Base-by-base conservation (phyloP, 2,329 filamentous ascomycete species). In the Alternaria sp. region DNA sequence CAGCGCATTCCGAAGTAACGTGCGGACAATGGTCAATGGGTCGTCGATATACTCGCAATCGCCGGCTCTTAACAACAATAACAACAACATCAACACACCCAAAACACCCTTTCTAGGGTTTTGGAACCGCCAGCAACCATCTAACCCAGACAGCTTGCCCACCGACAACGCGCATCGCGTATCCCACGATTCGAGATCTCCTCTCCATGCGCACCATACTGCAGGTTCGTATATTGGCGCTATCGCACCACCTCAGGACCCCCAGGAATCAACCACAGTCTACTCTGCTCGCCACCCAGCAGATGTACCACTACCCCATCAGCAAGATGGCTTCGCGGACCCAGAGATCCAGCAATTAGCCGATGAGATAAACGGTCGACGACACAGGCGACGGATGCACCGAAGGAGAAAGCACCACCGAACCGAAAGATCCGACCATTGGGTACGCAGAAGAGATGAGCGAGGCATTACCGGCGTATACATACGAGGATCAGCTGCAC, bases 261-360 rank as follows among this genome's bases (percentile, higher is more conserved):
- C 67, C 2, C 60, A 58, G 34, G 59, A 69, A 24, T 67, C 72
- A 24, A 31, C 64, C 28, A 61, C 61, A 21, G 54, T 68, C n/a
- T 70, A 74, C 56, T 40, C 37, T 40, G 60, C 60, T 42, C 65
- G 73, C 11, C 74, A 76, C 60, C 73, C 73, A 13, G 74, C 72
- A 44, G 72, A 76, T 54, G 70, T 74, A 17, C 68, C 60, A 33
- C 61, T 75, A 24, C 62, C 63, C 37, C 31, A 33, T 8, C 59
- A 56, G 33, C 53, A 56, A 63, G 79, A 80, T 59, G 69, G 77
- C 17, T 79, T 79, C 11, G 75, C 80, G 3, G 82, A 85, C 63
- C 81, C 82, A 14, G 83, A 82, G 24, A 82, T 83, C 57, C 72
- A 80, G 60, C 80, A 82, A 56, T 70, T 86, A 2, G 80, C 80